Percentiles rank a stretch among this genome's conserved stretches.
Conservation (phyloP, 1,284 basidiomycete species). For the Ustilago nuda region DNA sequence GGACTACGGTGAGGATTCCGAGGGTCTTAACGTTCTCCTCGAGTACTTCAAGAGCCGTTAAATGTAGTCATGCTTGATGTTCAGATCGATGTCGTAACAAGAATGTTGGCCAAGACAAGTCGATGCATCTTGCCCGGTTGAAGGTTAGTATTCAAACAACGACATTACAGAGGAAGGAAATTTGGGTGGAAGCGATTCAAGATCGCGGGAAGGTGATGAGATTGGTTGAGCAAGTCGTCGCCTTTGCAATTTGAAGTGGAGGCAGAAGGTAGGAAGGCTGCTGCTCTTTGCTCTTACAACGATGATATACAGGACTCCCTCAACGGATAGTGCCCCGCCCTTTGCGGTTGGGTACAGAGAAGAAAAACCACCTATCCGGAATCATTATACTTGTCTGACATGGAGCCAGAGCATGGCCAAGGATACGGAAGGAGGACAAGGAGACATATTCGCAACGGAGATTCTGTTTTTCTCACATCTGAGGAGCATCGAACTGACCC, state of each 20-base stretch:
- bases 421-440: background rate
- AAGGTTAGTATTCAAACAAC: constrained; percentile 43
- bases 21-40: constrained; percentile 94
- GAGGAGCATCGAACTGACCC: constrained; percentile 24
- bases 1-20: constrained; percentile 95
- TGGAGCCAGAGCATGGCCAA: constrained; percentile 36
- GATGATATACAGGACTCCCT: constrained; percentile 66
- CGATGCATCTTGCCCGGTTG: constrained; percentile 15
- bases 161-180: background rate
- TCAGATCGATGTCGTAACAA: background rate
- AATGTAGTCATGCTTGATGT: constrained; percentile 10
- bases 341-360: constrained; percentile 46
- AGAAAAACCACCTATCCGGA: constrained; percentile 60
- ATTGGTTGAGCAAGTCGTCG: background rate
- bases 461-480: background rate
- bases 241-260: background rate
- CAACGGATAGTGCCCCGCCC: constrained; percentile 53
- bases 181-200: background rate
- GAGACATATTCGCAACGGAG: background rate
- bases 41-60: constrained; percentile 94
- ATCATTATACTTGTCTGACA: constrained; percentile 61
- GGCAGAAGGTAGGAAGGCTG: background rate
- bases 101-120: background rate
- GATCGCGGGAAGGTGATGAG: background rate
- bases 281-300: constrained; percentile 43